Evolutionary conservation across 768 basidiomycete genomes (phyloP).

Genomic region (Lentinula boryana): DNA sequence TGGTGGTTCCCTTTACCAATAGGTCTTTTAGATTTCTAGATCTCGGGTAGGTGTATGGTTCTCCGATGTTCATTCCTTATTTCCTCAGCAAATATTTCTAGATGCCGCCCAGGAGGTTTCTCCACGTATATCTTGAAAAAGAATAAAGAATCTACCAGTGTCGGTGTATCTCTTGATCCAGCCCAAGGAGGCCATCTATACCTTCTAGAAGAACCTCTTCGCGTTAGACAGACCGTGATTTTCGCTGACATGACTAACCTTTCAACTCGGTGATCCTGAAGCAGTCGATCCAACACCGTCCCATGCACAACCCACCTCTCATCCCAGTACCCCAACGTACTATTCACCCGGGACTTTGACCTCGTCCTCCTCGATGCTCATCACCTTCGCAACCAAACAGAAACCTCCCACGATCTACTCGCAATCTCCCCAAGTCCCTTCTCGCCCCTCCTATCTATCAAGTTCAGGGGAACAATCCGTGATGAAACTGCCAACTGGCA

Average conservation of each 20-base stretch:
- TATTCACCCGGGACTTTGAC: constrained; percentile 12
- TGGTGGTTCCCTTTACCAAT: constrained; percentile 6
- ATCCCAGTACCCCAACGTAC: background rate
- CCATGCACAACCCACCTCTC: background rate
- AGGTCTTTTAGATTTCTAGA: constrained; percentile 12
- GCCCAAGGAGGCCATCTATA: constrained; percentile 12
- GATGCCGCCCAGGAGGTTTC: constrained; percentile 16
- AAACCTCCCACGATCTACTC: constrained; percentile 16
- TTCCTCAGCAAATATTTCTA: background rate
- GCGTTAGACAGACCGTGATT: constrained; percentile 7
- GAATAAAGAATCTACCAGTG: constrained; percentile 10
- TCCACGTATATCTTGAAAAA: constrained; percentile 13
- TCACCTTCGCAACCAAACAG: constrained; percentile 16
- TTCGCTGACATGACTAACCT: constrained; percentile 10
- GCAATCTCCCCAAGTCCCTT: constrained; percentile 24
- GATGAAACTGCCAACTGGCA: constrained; percentile 25
- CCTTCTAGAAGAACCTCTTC: constrained; percentile 6
- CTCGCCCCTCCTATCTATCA: constrained; percentile 18
- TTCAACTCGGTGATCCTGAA: constrained; percentile 2
- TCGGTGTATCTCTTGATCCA: constrained; percentile 12
- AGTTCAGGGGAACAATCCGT: constrained; percentile 21
- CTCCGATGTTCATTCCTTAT: background rate
- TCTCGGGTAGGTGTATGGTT: constrained; percentile 8
- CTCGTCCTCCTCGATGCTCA: constrained; percentile 28
- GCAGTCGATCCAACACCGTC: too few relatives aligned